A percentile compares a stretch with the other conserved stretches of the same genome.
These are phyloP conservation scores for Arxiozyma slooffiae DNA, from an alignment of 1,139 yeast species.

Conservation along the genomic window DNA sequence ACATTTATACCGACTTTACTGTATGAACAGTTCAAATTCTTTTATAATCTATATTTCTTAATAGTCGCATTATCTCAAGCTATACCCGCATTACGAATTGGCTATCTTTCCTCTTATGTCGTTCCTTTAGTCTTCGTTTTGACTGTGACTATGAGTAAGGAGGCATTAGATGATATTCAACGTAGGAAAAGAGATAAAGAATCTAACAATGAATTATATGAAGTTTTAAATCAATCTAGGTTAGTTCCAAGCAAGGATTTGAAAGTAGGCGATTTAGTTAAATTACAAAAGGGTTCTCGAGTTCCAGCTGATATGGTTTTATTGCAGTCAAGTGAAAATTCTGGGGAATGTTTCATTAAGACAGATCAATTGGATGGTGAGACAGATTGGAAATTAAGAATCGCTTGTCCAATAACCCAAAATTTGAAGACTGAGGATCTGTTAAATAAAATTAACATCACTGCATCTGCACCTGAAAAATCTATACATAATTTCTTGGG, in stretches of 20 bases:
- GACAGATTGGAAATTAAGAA: conserved; percentile 93
- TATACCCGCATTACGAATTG: conserved; percentile 84
- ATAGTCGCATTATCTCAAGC: conserved; percentile 90
- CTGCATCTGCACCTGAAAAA: conserved; percentile 72
- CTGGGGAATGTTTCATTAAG: conserved; percentile 86
- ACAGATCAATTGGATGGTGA: conserved; percentile 99
- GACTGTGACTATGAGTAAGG: conserved; percentile 87
- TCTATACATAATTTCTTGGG: conserved; percentile 78
- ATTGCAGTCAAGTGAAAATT: conserved; percentile 68
- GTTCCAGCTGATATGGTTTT: conserved; percentile 89
- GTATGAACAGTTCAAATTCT: conserved; percentile 93
- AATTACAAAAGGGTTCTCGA: conserved; percentile 69
- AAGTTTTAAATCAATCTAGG: conserved; percentile 48
- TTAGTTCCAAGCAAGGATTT: conserved; percentile 54
- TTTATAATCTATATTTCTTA: conserved; percentile 84
- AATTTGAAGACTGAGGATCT: conserved; percentile 38
- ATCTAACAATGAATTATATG: conserved; percentile 74
- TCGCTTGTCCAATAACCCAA: conserved; percentile 71
- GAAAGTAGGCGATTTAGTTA: conserved; percentile 80
- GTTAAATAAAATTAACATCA: conserved; percentile 42
- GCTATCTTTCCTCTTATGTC: conserved; percentile 83
- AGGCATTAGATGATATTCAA: conserved; percentile 87
- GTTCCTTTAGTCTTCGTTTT: conserved; percentile 92
- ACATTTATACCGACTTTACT: conserved; percentile 82
- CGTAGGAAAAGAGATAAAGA: conserved; percentile 85